Percentiles rank a stretch among this genome's conserved stretches.
Conservation (phyloP, 768 basidiomycete species). For the Termitomyces sp. region DNA sequence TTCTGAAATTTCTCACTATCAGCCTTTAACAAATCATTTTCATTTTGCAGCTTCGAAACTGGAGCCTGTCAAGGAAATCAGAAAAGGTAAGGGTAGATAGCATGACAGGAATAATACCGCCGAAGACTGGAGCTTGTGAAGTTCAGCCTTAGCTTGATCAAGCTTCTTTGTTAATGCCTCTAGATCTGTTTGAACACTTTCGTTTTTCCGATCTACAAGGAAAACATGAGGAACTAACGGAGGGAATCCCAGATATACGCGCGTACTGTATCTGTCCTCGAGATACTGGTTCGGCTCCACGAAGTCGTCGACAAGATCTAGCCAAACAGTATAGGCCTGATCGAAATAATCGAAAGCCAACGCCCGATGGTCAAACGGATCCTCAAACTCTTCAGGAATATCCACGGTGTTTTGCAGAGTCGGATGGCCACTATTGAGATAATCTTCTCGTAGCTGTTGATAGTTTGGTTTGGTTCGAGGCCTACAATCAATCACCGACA, state of each 20-base stretch:
- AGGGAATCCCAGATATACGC: background rate
- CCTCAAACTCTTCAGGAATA: conserved; percentile 73
- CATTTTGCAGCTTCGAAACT: conserved; percentile 55
- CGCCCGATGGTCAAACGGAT: conserved; percentile 67
- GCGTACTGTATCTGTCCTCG: conserved; percentile 73
- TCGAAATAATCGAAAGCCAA: conserved; percentile 74
- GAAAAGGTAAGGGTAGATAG: background rate
- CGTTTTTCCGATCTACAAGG: conserved; percentile 61
- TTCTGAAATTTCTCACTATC: conserved; percentile 80
- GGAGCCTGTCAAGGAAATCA: conserved; percentile 40
- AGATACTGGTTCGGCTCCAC: conserved; percentile 64
- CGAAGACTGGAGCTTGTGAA: conserved; percentile 55
- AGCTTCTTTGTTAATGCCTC: conserved; percentile 50
- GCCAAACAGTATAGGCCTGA: conserved; percentile 62
- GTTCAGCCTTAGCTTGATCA: conserved; percentile 43
- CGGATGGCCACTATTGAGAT: conserved; percentile 59
- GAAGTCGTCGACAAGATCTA: conserved; percentile 64
- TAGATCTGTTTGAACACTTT: conserved; percentile 57
- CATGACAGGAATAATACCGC: conserved; percentile 34
- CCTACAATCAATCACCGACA: conserved; percentile 13
- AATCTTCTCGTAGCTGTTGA: conserved; percentile 35
- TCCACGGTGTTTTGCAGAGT: conserved; percentile 57
- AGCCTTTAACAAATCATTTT: conserved; percentile 56
- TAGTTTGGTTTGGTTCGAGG: conserved; percentile 20
- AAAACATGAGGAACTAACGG: conserved; percentile 4